Evolutionary conservation across 1,284 basidiomycete genomes (phyloP).

Genomic region (Ceratobasidium sp.): DNA sequence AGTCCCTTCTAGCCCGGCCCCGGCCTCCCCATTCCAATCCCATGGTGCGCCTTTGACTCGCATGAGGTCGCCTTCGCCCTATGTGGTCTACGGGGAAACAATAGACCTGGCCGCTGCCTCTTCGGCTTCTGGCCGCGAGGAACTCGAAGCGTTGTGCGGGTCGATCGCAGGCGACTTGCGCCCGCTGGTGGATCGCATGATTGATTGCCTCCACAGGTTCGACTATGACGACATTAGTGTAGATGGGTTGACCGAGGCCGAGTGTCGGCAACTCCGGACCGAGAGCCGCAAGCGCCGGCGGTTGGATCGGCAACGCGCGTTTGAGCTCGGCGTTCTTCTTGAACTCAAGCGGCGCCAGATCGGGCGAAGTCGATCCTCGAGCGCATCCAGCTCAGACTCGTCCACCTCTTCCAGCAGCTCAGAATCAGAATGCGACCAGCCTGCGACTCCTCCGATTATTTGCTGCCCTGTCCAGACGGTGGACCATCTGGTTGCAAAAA

Average conservation of each 20-base stretch:
- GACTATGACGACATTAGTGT: conserved; percentile 37
- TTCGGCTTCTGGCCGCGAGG: conserved; percentile 3
- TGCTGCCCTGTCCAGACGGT: conserved; percentile 12
- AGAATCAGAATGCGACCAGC: conserved; percentile 7
- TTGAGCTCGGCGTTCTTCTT: conserved; percentile 22
- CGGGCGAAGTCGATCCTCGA: conserved; percentile 34
- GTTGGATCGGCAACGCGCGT: conserved; percentile 28
- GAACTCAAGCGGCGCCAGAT: conserved; percentile 35
- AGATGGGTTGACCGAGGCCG: conserved; percentile 33
- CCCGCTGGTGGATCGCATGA: conserved; percentile 33
- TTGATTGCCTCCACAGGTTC: conserved; percentile 1
- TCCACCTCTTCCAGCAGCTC: conserved; percentile 12
- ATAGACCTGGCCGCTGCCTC: conserved; percentile 6
- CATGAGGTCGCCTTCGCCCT: conserved; percentile 33
- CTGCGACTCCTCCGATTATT: background rate
- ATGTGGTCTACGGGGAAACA: conserved; percentile 18
- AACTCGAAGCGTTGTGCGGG: conserved; percentile 16
- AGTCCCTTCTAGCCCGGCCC: background rate
- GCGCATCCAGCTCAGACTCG: conserved; percentile 15
- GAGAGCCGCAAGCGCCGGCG: conserved; percentile 28
- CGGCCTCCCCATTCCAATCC: conserved; percentile 10
- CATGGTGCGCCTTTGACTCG: conserved; percentile 35
- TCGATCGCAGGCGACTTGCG: conserved; percentile 11
- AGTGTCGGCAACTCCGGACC: conserved; percentile 28
- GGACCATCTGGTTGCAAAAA: conserved; percentile 33